phyloP scores from a whole-genome alignment of 306 rosid genomes.

The Sicyos edulis region DNA sequence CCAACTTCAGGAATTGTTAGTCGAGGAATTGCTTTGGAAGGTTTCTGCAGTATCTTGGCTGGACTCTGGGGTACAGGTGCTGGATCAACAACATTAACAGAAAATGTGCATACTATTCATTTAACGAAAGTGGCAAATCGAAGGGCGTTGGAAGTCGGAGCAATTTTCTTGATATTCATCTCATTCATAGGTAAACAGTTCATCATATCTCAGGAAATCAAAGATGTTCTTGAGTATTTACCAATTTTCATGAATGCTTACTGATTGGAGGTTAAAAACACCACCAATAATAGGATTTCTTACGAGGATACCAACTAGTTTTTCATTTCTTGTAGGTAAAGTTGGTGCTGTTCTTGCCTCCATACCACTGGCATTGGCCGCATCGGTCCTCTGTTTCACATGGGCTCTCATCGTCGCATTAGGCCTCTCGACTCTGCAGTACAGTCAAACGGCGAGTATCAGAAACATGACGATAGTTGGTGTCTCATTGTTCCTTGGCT shows the following conservation, averaged over 20 bases:
- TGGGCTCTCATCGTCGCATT: slow-evolving; percentile 81
- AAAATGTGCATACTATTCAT: slow-evolving; percentile 67
- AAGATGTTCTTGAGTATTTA: not conserved
- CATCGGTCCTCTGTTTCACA: slow-evolving; percentile 74
- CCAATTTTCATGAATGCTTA: slow-evolving; percentile 10
- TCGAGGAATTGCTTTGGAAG: slow-evolving; percentile 93
- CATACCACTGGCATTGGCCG: slow-evolving; percentile 82
- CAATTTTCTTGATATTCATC: slow-evolving; percentile 63
- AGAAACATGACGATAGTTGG: slow-evolving; percentile 81
- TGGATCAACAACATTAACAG: slow-evolving; percentile 90
- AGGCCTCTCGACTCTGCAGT: slow-evolving; percentile 73
- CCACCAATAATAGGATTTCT: not conserved
- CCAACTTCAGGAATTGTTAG: slow-evolving; percentile 78
- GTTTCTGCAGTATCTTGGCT: slow-evolving; percentile 85
- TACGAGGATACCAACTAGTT: not conserved
- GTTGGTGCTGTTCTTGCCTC: slow-evolving; percentile 97
- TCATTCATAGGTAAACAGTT: slow-evolving; percentile 61
- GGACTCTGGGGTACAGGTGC: slow-evolving; percentile 95
- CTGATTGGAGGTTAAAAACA: slow-evolving; percentile 7
- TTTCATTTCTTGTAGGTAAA: slow-evolving; percentile 48
- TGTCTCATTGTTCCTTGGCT: slow-evolving; percentile 79
- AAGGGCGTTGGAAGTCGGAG: slow-evolving; percentile 70
- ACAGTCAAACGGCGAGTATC: slow-evolving; percentile 61
- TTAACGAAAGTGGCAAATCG: slow-evolving; percentile 75
- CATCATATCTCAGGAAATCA: not conserved